Evolutionary conservation across 2,329 filamentous ascomycete species (phyloP).

Genomic region (Aureobasidium sp.): DNA sequence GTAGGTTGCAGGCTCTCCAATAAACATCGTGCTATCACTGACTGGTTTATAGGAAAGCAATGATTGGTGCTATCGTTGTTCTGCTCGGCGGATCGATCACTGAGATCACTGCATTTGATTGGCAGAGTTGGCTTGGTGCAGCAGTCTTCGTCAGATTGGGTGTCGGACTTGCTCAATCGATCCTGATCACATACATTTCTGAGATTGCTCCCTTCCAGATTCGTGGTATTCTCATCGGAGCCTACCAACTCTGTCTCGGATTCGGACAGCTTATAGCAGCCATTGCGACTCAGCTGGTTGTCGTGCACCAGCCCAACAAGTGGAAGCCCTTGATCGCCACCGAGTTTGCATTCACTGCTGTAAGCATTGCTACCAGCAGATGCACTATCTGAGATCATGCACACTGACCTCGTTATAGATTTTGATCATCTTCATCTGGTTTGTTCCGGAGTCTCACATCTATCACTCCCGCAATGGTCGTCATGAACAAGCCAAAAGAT

Average conservation of each 20-base stretch:
- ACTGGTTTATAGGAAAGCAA: conserved; percentile 13
- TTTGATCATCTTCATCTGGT: conserved; percentile 18
- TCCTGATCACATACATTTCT: conserved; percentile 19
- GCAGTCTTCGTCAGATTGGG: conserved; percentile 19
- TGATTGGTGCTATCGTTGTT: conserved; percentile 17
- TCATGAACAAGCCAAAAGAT: conserved; percentile 14
- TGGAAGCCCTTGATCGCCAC: conserved; percentile 19
- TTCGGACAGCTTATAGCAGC: conserved; percentile 19
- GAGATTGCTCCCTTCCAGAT: conserved; percentile 20
- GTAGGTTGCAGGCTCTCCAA: not conserved
- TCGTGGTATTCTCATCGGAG: conserved; percentile 19
- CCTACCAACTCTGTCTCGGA: conserved; percentile 19
- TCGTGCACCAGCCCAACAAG: conserved; percentile 16
- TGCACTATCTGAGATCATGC: no score
- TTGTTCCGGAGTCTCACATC: conserved; percentile 18
- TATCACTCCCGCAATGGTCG: conserved; percentile 19
- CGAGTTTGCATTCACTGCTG: conserved; percentile 19
- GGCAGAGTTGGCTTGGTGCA: conserved; percentile 19
- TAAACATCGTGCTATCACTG: not conserved
- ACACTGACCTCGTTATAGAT: conserved; percentile 3
- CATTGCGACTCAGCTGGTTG: conserved; percentile 17
- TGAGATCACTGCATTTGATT: conserved; percentile 18
- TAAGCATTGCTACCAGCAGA: not conserved
- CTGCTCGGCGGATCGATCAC: conserved; percentile 18
- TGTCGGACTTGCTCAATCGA: conserved; percentile 19